These are phyloP conservation scores for Saraca asoca DNA, from an alignment of 331 rosid genomes.

Conservation along the genomic window DNA sequence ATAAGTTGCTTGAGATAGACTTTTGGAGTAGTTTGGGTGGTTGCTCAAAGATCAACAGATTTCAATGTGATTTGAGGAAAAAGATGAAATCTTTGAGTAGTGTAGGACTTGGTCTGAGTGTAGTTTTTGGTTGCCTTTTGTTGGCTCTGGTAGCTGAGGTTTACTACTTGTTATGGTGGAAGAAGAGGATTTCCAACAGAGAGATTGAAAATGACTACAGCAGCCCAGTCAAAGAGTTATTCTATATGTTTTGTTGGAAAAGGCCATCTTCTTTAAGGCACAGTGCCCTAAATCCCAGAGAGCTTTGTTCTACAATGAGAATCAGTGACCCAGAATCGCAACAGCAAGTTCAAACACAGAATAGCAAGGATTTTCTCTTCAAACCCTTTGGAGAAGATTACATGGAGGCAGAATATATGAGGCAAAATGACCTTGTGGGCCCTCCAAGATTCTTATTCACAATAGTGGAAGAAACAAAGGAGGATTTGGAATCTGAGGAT, in stretches of 20 bases:
- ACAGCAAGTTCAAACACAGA: slow-evolving; percentile 47
- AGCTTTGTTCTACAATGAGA: slow-evolving; percentile 59
- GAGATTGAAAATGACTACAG: slow-evolving; percentile 68
- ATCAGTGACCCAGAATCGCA: slow-evolving; percentile 54
- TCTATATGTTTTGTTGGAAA: slow-evolving; percentile 92
- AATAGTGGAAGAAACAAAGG: slow-evolving; percentile 89
- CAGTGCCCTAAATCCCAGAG: slow-evolving; percentile 56
- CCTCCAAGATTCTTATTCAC: slow-evolving; percentile 88
- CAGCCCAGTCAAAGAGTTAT: slow-evolving; percentile 71
- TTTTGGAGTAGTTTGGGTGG: background rate
- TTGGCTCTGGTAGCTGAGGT: slow-evolving; percentile 94
- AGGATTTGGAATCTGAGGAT: slow-evolving; percentile 93
- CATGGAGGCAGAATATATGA: slow-evolving; percentile 63
- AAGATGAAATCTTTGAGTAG: slow-evolving; percentile 92
- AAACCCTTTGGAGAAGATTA: slow-evolving; percentile 73
- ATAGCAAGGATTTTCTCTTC: slow-evolving; percentile 59
- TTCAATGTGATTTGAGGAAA: slow-evolving; percentile 57
- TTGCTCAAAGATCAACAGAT: slow-evolving; percentile 25
- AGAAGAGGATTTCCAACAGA: slow-evolving; percentile 73
- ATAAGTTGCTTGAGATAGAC: no score
- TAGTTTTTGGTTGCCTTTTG: slow-evolving; percentile 83
- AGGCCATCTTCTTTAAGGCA: slow-evolving; percentile 64
- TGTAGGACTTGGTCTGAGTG: slow-evolving; percentile 93
- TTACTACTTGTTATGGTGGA: slow-evolving; percentile 94
- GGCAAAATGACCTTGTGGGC: slow-evolving; percentile 59